A percentile compares a stretch with the other conserved stretches of the same genome.
phyloP scores from a whole-genome alignment of 108 stramenopile species.

The Fragilariopsis cylindrus region DNA sequence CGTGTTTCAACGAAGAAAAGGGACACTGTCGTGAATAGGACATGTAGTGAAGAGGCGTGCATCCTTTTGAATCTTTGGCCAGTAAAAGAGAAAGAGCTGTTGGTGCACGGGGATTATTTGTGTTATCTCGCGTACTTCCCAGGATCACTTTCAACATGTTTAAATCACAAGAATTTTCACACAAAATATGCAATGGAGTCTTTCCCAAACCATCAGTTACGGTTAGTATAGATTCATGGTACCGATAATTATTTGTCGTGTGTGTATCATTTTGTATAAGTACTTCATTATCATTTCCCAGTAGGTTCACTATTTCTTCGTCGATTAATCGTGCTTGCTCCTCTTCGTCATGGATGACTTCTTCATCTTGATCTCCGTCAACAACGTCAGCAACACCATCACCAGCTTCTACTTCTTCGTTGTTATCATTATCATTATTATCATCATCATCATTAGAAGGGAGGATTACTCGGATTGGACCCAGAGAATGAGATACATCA shows the following conservation, averaged over 20 bases:
- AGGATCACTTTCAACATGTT: constrained; percentile 25
- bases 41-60: constrained; percentile 36
- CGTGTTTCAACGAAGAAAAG: constrained; percentile 19
- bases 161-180: constrained; percentile 27
- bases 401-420: not conserved
- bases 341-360: not conserved
- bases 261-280: not conserved
- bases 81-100: constrained; percentile 26
- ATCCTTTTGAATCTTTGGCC: constrained; percentile 27
- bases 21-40: constrained; percentile 41
- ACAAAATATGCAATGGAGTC: constrained; percentile 37
- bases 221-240: constrained; percentile 33
- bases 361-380: not conserved
- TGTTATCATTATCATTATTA: not conserved
- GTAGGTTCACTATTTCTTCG: not conserved
- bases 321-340: not conserved
- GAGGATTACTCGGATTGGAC: constrained; percentile 16
- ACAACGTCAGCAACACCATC: not conserved
- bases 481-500: constrained; percentile 20
- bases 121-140: constrained; percentile 16
- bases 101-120: constrained; percentile 19
- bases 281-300: not conserved
- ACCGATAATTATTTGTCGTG: not conserved
- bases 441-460: constrained; percentile 6
- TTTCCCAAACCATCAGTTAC: constrained; percentile 19